Percentiles rank a stretch among this genome's conserved stretches.
phyloP scores from a whole-genome alignment of 2,329 filamentous ascomycete species.

The Colletotrichum paranaense region DNA sequence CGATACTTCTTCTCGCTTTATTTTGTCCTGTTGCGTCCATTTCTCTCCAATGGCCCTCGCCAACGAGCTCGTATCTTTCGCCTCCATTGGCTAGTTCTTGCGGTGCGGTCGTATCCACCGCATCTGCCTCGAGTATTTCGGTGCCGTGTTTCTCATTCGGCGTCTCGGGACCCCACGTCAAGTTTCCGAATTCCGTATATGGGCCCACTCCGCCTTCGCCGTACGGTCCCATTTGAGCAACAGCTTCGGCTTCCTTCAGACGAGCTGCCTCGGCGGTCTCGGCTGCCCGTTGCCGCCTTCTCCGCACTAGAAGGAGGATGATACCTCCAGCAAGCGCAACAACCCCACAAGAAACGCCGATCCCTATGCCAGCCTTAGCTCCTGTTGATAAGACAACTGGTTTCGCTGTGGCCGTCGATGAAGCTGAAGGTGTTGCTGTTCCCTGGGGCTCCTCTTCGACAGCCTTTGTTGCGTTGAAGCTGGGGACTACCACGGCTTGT shows the following conservation, averaged over 20 bases:
- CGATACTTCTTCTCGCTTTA: constrained; percentile 24
- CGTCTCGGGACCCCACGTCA: constrained; percentile 14
- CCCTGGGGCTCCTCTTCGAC: constrained; percentile 6
- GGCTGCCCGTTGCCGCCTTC: constrained; percentile 47
- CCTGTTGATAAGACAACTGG: constrained; percentile 53
- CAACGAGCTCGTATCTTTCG: constrained; percentile 48
- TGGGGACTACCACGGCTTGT: constrained; percentile 40
- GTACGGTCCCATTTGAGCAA: constrained; percentile 40
- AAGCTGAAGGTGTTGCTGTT: constrained; percentile 21
- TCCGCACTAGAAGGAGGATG: constrained; percentile 60
- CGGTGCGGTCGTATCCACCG: constrained; percentile 29
- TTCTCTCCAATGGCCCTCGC: constrained; percentile 44
- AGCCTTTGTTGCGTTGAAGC: constrained; percentile 38
- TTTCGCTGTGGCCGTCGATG: constrained; percentile 48
- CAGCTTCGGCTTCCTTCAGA: constrained; percentile 40
- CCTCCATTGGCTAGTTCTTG: constrained; percentile 41
- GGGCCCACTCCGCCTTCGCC: constrained; percentile 39
- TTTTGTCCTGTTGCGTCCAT: constrained; percentile 32
- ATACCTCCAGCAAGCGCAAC: constrained; percentile 53
- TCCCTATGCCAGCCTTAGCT: constrained; percentile 67
- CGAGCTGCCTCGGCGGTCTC: constrained; percentile 38
- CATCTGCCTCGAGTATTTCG: constrained; percentile 37
- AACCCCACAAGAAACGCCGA: constrained; percentile 60
- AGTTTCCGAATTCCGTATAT: constrained; percentile 13
- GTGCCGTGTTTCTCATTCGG: constrained; percentile 16